These are phyloP conservation scores for Diplocarpon rosae DNA, from an alignment of 2,329 filamentous ascomycete genomes.

Conservation along the genomic window DNA sequence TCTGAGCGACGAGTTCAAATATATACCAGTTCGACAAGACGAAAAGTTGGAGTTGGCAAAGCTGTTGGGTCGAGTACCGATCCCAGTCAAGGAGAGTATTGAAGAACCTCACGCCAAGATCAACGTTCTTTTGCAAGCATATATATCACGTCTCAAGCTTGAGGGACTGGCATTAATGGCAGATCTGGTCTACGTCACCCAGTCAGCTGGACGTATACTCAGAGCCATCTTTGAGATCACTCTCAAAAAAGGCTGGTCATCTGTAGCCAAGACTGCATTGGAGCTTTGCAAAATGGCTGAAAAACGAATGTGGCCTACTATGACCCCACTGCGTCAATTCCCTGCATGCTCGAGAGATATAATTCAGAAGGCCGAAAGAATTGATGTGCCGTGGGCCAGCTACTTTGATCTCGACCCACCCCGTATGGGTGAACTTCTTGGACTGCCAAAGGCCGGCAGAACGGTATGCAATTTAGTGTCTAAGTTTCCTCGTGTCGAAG, in stretches of 20 bases:
- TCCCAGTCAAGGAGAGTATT: constrained; percentile 94
- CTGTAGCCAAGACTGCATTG: constrained; percentile 81
- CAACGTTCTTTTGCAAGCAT: constrained; percentile 92
- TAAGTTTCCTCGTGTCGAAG: constrained; percentile 86
- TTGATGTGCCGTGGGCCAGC: constrained; percentile 84
- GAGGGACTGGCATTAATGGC: constrained; percentile 95
- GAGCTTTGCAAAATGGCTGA: constrained; percentile 99
- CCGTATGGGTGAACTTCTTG: constrained; percentile 87
- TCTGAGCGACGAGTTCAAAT: constrained; percentile 96
- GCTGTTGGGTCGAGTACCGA: constrained; percentile 76
- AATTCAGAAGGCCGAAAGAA: constrained; percentile 83
- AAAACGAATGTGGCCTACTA: constrained; percentile 99
- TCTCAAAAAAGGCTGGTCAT: constrained; percentile 93
- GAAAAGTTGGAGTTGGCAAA: constrained; percentile 96
- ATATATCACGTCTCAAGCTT: constrained; percentile 87
- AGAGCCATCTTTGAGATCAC: constrained; percentile 94
- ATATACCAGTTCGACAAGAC: constrained; percentile 93
- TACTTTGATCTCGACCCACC: constrained; percentile 97
- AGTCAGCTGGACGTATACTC: constrained; percentile 91
- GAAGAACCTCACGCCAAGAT: constrained; percentile 97
- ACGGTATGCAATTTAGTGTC: constrained; percentile 76
- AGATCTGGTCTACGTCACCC: constrained; percentile 96
- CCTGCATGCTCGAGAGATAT: constrained; percentile 72
- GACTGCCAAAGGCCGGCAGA: constrained; percentile 78
- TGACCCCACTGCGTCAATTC: constrained; percentile 92